A percentile compares a stretch with the other conserved stretches of the same genome.
Conservation (phyloP, 2,329 filamentous ascomycete genomes). For the Pseudocercospora macadamiae region DNA sequence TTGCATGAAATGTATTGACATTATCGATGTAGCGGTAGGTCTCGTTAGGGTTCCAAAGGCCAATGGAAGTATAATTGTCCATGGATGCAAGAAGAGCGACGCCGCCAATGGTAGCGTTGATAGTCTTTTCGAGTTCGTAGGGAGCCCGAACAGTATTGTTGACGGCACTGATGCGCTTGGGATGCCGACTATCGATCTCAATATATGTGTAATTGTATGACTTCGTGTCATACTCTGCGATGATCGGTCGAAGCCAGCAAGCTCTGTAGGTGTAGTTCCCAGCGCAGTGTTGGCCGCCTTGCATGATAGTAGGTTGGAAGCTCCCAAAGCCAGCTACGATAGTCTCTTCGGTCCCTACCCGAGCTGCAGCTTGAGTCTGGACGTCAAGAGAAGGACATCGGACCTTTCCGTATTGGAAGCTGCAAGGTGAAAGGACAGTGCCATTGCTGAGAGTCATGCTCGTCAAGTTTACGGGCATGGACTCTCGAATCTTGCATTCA, state of each 20-base stretch:
- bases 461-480: not conserved
- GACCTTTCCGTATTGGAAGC: not conserved
- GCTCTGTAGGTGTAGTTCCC: conserved; percentile 6
- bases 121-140: not conserved
- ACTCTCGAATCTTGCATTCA: not conserved
- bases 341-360: not conserved
- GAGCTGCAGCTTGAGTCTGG: not conserved
- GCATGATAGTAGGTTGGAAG: not conserved
- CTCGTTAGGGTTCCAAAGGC: conserved; percentile 2
- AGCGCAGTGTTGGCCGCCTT: not conserved
- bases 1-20: conserved; percentile 5
- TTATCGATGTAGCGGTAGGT: conserved; percentile 6
- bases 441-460: not conserved
- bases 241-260: conserved; percentile 8
- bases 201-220: conserved; percentile 1
- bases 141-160: not conserved
- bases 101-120: conserved; percentile 8
- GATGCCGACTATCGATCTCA: not conserved
- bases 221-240: conserved; percentile 2
- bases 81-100: conserved; percentile 7
- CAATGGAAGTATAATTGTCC: conserved; percentile 6
- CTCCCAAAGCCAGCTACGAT: not conserved
- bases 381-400: not conserved
- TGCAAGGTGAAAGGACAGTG: not conserved
- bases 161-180: not conserved